Evolutionary conservation across 345 rosid species (phyloP), one percentile per base, ranked within the genome.

Genomic region (Eucalyptus cladocalyx): DNA sequence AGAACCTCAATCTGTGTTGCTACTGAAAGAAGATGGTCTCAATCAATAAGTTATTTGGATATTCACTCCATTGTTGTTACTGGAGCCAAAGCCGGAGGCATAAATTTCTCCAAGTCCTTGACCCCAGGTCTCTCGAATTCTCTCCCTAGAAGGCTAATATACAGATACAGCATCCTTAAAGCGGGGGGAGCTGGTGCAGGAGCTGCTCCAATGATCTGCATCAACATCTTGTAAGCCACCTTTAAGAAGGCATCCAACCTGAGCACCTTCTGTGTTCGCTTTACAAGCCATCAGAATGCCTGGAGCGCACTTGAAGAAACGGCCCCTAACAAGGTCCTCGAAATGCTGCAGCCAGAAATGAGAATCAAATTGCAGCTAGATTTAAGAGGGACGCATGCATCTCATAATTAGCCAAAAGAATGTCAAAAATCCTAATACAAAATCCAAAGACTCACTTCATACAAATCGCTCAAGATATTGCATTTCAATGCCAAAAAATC

Each of bases 261-360:
- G 92, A 81, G 96, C 98, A 83, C 98, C 99, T 32, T 92, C 95
- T 91, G 88, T 90, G 88, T 97, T 95, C 13, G 97, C 96, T 92
- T 93, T 92, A 90, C 99, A 96, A 47, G 99, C 98, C 86, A 92
- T 92, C 88, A 97, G 87, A 86, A 97, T 94, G 72, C 94, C 96
- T 87, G 89, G 91, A 54, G 97, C 96, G 60, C 91, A 92, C 88
- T 89, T 92, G 91, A 90, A 92, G 95, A 97, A 97, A 91, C 95
- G 98, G 28, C 99, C 99, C 89, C 89, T 87, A 34, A 94, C 92
- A 62, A 96, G 97, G 88, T 94, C 96, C 93, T 94, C 94, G 81
- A 97, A 97, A 92, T 96, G 94, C 98, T 97, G 92, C 93, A 91
- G 15, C 87, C 91, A 89, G 87, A 88, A 83, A 92, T 32, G 80